Percentiles rank a stretch among this genome's conserved stretches.
phyloP scores from a whole-genome alignment of 306 rosid genomes.

The Cicer chorassanicum region DNA sequence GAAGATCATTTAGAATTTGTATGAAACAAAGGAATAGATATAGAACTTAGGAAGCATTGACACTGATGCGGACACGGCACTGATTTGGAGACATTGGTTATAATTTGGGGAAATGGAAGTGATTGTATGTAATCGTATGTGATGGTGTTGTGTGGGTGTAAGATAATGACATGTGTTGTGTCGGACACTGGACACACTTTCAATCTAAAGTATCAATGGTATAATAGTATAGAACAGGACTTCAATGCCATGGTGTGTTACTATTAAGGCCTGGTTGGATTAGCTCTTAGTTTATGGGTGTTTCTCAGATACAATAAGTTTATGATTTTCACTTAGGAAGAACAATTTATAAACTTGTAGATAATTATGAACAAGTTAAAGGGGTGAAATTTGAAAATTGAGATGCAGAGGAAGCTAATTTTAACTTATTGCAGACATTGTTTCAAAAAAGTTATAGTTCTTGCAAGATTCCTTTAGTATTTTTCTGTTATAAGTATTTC shows the following conservation, averaged over 20 bases:
- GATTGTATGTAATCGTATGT: no score
- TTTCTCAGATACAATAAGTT: not conserved
- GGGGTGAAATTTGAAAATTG: not conserved
- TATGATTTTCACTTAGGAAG: not conserved
- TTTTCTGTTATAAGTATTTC: no score
- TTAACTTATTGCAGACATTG: not conserved
- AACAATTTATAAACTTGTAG: not conserved
- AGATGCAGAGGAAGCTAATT: not conserved
- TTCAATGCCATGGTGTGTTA: not conserved
- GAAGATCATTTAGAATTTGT: not conserved
- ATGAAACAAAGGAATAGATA: not conserved
- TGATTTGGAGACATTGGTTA: no score
- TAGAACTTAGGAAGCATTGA: no score
- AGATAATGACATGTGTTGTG: no score
- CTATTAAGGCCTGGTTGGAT: not conserved
- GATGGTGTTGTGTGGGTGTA: no score
- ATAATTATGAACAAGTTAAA: not conserved
- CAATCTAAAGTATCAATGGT: not conserved
- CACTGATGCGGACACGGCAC: no score
- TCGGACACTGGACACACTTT: no score
- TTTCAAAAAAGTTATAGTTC: not conserved
- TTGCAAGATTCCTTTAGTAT: not conserved
- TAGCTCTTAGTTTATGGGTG: not conserved
- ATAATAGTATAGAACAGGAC: not conserved
- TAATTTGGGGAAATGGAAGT: no score